A percentile compares a stretch with the other conserved stretches of the same genome.
Evolutionary conservation across 164 flowering plant genomes (phyloP).

Genomic region (Liquidambar formosana): DNA sequence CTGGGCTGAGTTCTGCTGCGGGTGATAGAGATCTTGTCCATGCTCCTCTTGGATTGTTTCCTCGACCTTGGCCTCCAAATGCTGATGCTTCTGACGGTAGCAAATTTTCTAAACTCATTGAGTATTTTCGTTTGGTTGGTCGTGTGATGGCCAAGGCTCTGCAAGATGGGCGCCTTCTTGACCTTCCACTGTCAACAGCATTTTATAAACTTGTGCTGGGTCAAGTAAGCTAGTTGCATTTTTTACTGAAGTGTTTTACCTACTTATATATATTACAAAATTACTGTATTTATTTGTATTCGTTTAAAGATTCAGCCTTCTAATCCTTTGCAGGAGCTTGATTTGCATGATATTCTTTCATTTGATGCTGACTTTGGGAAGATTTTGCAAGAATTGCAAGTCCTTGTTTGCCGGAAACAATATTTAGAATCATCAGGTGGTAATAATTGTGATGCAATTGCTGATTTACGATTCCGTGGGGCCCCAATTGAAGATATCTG

Average conservation of each 20-base stretch:
- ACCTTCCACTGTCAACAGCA: conserved; percentile 82
- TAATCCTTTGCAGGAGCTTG: conserved; percentile 72
- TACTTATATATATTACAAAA: neutral
- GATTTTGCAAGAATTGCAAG: conserved; percentile 81
- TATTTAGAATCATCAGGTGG: conserved; percentile 58
- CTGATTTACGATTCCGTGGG: conserved; percentile 68
- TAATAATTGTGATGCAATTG: conserved; percentile 34
- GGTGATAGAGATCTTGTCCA: conserved; percentile 48
- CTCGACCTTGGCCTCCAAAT: conserved; percentile 87
- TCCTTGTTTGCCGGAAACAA: conserved; percentile 69
- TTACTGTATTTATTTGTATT: neutral
- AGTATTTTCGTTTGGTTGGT: conserved; percentile 82
- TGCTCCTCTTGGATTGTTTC: conserved; percentile 93
- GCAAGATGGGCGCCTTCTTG: conserved; percentile 97
- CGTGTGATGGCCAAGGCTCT: conserved; percentile 98
- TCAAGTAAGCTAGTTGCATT: conserved; percentile 54
- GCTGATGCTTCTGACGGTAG: conserved; percentile 74
- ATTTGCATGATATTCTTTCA: conserved; percentile 85
- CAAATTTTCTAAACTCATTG: conserved; percentile 61
- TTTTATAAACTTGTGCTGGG: conserved; percentile 91
- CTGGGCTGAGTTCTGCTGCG: conserved; percentile 25
- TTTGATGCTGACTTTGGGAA: conserved; percentile 86
- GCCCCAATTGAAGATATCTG: conserved; percentile 77
- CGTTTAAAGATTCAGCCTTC: neutral
- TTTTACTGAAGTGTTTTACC: neutral